Conservation (phyloP, 768 basidiomycete genomes). For the Pulveroboletus frians region DNA sequence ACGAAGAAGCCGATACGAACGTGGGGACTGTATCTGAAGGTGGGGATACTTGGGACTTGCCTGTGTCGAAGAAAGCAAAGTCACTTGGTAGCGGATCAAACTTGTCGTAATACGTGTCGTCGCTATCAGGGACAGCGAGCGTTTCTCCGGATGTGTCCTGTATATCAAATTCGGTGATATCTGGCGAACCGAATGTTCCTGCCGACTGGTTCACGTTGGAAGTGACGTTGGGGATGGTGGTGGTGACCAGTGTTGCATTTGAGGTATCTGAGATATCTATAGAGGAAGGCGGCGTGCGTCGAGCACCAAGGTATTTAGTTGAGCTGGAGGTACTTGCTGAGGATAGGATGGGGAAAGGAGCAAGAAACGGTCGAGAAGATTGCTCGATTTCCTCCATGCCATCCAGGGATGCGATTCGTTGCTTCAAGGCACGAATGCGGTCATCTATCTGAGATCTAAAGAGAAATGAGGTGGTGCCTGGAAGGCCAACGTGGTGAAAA, state of each 20-base stretch:
- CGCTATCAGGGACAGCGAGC: constrained; percentile 32
- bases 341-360: constrained; percentile 2
- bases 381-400: background rate
- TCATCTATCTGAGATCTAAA: constrained; percentile 33
- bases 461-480: background rate
- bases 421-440: constrained; percentile 37
- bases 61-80: constrained; percentile 11
- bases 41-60: constrained; percentile 9
- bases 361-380: background rate
- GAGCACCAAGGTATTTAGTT: background rate
- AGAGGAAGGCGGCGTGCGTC: constrained; percentile 13
- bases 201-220: background rate
- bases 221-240: background rate
- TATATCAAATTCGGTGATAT: constrained; percentile 21
- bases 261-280: constrained; percentile 16
- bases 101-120: constrained; percentile 45
- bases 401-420: constrained; percentile 25
- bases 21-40: constrained; percentile 4
- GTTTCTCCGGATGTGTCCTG: constrained; percentile 15
- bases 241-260: constrained; percentile 7
- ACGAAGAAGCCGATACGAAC: constrained; percentile 11
- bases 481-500: background rate
- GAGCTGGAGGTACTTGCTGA: background rate
- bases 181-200: constrained; percentile 6
- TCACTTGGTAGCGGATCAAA: constrained; percentile 32